Percentiles rank a stretch among this genome's conserved stretches.
Conservation (phyloP, 371 early-diverging fungal genomes). For the Mortierella sp. region DNA sequence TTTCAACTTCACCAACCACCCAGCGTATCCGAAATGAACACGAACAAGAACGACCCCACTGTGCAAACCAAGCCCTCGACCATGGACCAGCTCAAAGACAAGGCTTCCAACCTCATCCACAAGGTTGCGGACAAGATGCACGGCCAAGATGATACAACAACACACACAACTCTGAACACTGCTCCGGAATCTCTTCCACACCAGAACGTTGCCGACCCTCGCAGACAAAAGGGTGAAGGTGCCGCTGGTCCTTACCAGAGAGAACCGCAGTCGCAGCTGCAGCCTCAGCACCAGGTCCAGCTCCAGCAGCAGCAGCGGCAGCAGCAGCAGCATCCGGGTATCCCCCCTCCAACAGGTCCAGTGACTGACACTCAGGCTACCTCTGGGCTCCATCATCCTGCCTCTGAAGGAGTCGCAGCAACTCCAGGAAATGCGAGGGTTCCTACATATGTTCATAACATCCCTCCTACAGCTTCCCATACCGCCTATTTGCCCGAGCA, state of each 20-base stretch:
- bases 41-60: slow-evolving; percentile 13
- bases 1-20: not conserved
- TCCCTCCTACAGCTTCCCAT: slow-evolving; percentile 21
- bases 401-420: slow-evolving; percentile 20
- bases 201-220: not conserved
- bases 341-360: not conserved
- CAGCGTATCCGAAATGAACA: slow-evolving; percentile 7
- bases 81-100: slow-evolving; percentile 58
- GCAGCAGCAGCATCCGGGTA: not conserved
- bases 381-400: slow-evolving; percentile 1
- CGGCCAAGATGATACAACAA: slow-evolving; percentile 1
- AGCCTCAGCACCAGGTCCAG: not conserved
- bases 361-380: not conserved
- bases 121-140: slow-evolving; percentile 40
- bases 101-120: slow-evolving; percentile 53
- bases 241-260: not conserved
- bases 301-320: not conserved
- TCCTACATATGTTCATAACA: slow-evolving; percentile 27
- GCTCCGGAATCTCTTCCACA: not conserved
- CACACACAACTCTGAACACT: not conserved
- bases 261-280: not conserved
- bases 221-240: not conserved
- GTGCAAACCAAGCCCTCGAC: slow-evolving; percentile 52
- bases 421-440: slow-evolving; percentile 27
- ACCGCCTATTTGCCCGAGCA: not conserved